Conservation (phyloP, 257 asterid genomes). For the Osmanthus fragrans region DNA sequence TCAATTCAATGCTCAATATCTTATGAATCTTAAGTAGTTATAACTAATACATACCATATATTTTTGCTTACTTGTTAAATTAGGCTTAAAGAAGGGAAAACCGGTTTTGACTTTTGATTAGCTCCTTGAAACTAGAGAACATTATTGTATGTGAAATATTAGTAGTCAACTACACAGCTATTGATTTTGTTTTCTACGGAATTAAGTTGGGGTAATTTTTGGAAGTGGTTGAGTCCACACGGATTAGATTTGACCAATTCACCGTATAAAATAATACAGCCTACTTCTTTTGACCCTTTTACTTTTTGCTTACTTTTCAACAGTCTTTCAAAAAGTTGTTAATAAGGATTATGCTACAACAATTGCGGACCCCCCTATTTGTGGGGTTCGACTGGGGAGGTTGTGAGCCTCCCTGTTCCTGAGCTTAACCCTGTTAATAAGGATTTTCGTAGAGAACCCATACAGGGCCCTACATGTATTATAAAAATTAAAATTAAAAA, state of each 20-base stretch:
- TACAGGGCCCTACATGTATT: too few species aligned
- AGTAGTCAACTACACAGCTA: not conserved
- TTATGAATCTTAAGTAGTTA: too few species aligned
- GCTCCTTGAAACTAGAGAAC: not conserved
- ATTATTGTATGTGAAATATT: not conserved
- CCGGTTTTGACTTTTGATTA: not conserved
- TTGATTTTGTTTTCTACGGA: not conserved
- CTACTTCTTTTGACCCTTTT: slow-evolving; percentile 29
- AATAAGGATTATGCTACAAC: too few species aligned
- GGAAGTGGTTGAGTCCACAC: slow-evolving; percentile 14
- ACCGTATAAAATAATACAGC: slow-evolving; percentile 1
- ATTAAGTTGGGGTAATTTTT: not conserved
- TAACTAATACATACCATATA: too few species aligned
- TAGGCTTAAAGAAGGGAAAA: not conserved
- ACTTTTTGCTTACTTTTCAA: slow-evolving; percentile 8
- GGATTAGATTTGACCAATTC: slow-evolving; percentile 13
- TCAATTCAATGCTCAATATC: too few species aligned
- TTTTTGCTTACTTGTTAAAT: not conserved
- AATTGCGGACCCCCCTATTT: too few species aligned
- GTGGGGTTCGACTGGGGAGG: too few species aligned
- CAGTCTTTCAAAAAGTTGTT: not conserved
- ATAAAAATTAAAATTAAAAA: too few species aligned
- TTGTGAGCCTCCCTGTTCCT: too few species aligned
- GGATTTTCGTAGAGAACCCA: too few species aligned
- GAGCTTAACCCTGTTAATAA: too few species aligned